These are phyloP conservation scores for Zygoascus bituminiphila DNA, from an alignment of 805 yeast genomes.

Conservation along the genomic window DNA sequence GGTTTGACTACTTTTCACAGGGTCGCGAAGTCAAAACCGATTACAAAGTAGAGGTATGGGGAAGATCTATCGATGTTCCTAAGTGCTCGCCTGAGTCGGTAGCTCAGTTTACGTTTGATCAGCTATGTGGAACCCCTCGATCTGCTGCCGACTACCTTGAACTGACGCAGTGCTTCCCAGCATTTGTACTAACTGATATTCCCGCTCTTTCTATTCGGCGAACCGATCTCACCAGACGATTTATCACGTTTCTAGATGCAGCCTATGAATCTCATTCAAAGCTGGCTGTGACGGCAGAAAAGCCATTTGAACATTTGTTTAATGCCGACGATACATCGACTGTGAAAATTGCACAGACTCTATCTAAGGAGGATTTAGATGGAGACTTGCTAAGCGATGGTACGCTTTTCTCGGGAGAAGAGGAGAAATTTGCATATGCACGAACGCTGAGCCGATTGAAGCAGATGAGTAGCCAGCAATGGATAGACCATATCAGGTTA, in stretches of 20 bases:
- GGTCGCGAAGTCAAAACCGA: slow-evolving; percentile 37
- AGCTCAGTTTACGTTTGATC: slow-evolving; percentile 81
- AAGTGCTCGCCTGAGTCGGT: slow-evolving; percentile 66
- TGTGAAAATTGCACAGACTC: slow-evolving; percentile 39
- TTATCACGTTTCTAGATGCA: slow-evolving; percentile 91
- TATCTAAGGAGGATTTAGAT: slow-evolving; percentile 54
- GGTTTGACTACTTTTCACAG: slow-evolving; percentile 77
- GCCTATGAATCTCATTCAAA: slow-evolving; percentile 87
- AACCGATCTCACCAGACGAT: slow-evolving; percentile 80
- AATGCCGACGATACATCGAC: slow-evolving; percentile 61
- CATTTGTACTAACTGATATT: slow-evolving; percentile 86
- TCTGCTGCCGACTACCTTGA: slow-evolving; percentile 94
- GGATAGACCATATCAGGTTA: slow-evolving; percentile 36
- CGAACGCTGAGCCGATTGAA: slow-evolving; percentile 84
- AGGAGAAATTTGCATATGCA: slow-evolving; percentile 94
- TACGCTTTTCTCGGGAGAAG: slow-evolving; percentile 68
- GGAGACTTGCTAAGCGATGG: slow-evolving; percentile 37
- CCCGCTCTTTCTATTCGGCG: slow-evolving; percentile 73
- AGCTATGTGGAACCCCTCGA: slow-evolving; percentile 77
- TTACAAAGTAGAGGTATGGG: slow-evolving; percentile 62
- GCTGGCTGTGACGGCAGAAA: slow-evolving; percentile 82
- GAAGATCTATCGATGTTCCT: slow-evolving; percentile 72
- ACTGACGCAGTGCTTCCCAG: slow-evolving; percentile 63
- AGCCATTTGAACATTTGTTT: slow-evolving; percentile 74
- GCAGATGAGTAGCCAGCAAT: slow-evolving; percentile 89